Evolutionary conservation across 2,329 filamentous ascomycete species (phyloP).

Genomic region (Domatiomyces globalis): DNA sequence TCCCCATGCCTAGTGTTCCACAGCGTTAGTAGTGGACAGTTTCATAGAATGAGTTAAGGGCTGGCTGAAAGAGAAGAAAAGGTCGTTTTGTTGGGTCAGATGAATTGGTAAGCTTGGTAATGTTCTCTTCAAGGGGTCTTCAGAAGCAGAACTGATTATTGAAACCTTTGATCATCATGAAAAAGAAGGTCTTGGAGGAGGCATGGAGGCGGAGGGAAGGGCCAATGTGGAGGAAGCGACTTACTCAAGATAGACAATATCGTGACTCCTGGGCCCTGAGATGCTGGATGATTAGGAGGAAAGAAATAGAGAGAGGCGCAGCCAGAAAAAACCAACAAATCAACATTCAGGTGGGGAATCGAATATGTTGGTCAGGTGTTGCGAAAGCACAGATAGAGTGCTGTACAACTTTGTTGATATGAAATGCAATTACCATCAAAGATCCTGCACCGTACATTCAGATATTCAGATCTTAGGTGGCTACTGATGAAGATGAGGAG

Average conservation of each 20-base stretch:
- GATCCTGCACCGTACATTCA: too few species aligned
- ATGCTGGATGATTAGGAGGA: too few species aligned
- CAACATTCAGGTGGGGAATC: too few species aligned
- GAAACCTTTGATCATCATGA: conserved; percentile 34
- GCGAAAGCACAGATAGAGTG: too few species aligned
- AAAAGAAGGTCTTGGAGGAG: not conserved
- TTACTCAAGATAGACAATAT: not conserved
- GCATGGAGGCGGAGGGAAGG: not conserved
- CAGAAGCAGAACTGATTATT: conserved; percentile 51
- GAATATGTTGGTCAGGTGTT: too few species aligned
- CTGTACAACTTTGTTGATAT: too few species aligned
- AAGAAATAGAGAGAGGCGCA: too few species aligned
- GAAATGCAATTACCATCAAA: too few species aligned
- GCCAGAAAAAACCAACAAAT: too few species aligned
- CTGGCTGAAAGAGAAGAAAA: not conserved
- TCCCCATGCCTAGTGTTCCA: not conserved
- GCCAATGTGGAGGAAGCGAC: not conserved
- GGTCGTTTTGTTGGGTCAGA: conserved; percentile 1
- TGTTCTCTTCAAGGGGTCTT: conserved; percentile 43
- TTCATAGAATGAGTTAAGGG: not conserved
- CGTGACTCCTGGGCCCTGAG: too few species aligned
- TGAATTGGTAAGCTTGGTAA: conserved; percentile 41
- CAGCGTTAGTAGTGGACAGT: not conserved
- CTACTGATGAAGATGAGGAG: too few species aligned
- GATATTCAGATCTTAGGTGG: too few species aligned